These are phyloP conservation scores for Nasturtium officinale DNA, from an alignment of 345 rosid species.

Conservation along the genomic window DNA sequence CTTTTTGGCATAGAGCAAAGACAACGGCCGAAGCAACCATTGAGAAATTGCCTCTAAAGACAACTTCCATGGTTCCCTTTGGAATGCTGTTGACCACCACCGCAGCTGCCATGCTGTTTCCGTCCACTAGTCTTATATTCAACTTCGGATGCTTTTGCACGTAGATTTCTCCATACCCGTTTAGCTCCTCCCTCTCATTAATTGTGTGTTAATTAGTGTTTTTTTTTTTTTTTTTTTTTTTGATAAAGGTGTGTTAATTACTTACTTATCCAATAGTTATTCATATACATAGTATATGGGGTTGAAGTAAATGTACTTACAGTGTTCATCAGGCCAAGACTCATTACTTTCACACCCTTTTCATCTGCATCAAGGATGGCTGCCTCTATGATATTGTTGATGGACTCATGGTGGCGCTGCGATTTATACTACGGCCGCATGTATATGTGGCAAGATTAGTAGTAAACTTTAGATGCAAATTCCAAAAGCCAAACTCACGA, in stretches of 20 bases:
- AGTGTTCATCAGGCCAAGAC: constrained; percentile 64
- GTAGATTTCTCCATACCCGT: constrained; percentile 48
- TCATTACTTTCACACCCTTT: constrained; percentile 60
- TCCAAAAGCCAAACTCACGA: not conserved
- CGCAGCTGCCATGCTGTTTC: constrained; percentile 57
- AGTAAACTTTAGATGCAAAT: constrained; percentile 3
- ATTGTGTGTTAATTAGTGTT: constrained; percentile 4
- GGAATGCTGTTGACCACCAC: constrained; percentile 48
- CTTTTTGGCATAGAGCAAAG: constrained; percentile 43
- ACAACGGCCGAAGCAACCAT: constrained; percentile 48
- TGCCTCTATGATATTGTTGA: constrained; percentile 56
- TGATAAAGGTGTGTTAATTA: too few relatives aligned
- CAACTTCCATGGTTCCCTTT: constrained; percentile 42
- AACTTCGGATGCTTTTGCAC: constrained; percentile 48
- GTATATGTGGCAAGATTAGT: constrained; percentile 9
- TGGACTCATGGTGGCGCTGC: constrained; percentile 44
- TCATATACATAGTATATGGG: not conserved
- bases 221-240: too few relatives aligned
- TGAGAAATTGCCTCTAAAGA: constrained; percentile 46
- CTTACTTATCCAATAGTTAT: not conserved
- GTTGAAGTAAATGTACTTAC: constrained; percentile 32
- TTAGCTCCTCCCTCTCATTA: constrained; percentile 37
- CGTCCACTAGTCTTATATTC: constrained; percentile 54
- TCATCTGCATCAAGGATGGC: constrained; percentile 55
- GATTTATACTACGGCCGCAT: constrained; percentile 45